Conservation (phyloP, 2,329 filamentous ascomycete genomes). For the Fusarium compactum region DNA sequence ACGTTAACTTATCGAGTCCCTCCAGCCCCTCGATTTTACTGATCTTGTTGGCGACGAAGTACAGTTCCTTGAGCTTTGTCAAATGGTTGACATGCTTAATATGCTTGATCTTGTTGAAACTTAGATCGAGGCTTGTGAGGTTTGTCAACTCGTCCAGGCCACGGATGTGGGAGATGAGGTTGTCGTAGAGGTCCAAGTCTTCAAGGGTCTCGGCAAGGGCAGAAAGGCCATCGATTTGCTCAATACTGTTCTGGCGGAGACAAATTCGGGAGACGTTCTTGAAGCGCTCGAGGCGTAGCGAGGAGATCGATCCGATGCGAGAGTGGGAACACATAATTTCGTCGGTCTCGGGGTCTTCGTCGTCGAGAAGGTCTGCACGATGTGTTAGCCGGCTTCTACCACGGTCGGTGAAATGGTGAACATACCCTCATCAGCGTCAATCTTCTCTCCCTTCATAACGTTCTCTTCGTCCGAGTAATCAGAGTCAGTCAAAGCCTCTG, state of each 20-base stretch:
- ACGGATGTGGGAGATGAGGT: slow-evolving; percentile 87
- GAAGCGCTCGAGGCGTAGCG: slow-evolving; percentile 87
- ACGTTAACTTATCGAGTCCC: slow-evolving; percentile 78
- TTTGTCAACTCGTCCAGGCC: slow-evolving; percentile 82
- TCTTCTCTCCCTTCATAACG: slow-evolving; percentile 77
- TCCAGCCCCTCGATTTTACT: slow-evolving; percentile 86
- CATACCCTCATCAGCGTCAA: slow-evolving; percentile 85
- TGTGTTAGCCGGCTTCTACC: slow-evolving; percentile 23
- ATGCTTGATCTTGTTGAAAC: slow-evolving; percentile 99
- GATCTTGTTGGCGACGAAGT: slow-evolving; percentile 96
- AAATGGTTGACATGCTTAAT: slow-evolving; percentile 90
- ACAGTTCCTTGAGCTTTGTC: slow-evolving; percentile 82
- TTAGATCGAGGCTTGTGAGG: slow-evolving; percentile 86
- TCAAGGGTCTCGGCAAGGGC: slow-evolving; percentile 73
- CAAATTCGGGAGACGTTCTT: slow-evolving; percentile 80
- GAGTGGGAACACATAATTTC: slow-evolving; percentile 94
- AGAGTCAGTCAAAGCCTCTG: slow-evolving; percentile 84
- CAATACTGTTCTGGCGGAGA: slow-evolving; percentile 91
- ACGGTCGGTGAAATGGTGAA: background rate
- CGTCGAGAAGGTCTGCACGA: slow-evolving; percentile 68
- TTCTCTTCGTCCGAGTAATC: slow-evolving; percentile 83
- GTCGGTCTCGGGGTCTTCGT: slow-evolving; percentile 71
- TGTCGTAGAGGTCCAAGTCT: slow-evolving; percentile 97
- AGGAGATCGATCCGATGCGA: slow-evolving; percentile 81
- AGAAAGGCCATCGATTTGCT: slow-evolving; percentile 80